These are phyloP conservation scores for Candida oleophila DNA, from an alignment of 805 yeast species.

Conservation along the genomic window DNA sequence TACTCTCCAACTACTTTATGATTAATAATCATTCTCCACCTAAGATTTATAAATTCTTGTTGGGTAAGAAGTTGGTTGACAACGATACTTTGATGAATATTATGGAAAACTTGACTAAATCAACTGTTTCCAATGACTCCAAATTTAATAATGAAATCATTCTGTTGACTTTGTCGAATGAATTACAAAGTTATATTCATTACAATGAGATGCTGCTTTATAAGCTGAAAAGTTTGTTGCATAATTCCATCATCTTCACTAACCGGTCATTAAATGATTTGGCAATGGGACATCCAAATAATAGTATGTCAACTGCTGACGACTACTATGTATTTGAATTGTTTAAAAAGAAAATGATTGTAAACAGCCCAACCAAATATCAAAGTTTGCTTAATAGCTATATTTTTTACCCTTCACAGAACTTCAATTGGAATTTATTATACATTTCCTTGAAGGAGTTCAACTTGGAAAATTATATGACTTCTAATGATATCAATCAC, in stretches of 20 bases:
- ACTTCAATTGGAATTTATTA: slow-evolving; percentile 45
- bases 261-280: slow-evolving; percentile 33
- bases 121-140: slow-evolving; percentile 18
- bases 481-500: background rate
- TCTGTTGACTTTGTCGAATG: slow-evolving; percentile 33
- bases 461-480: slow-evolving; percentile 16
- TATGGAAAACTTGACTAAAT: slow-evolving; percentile 27
- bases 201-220: slow-evolving; percentile 22
- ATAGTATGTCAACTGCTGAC: background rate
- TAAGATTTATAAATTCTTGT: slow-evolving; percentile 22
- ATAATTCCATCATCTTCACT: slow-evolving; percentile 52
- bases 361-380: slow-evolving; percentile 50
- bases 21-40: slow-evolving; percentile 42
- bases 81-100: slow-evolving; percentile 9
- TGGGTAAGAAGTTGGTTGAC: slow-evolving; percentile 12
- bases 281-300: background rate
- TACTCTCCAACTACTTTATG: slow-evolving; percentile 44
- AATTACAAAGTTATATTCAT: slow-evolving; percentile 23
- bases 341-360: slow-evolving; percentile 47
- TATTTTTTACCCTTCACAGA: slow-evolving; percentile 38
- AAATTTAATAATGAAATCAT: slow-evolving; percentile 25
- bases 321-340: slow-evolving; percentile 35
- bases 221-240: slow-evolving; percentile 43
- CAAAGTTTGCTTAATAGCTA: slow-evolving; percentile 51
- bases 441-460: slow-evolving; percentile 49